These are phyloP conservation scores for Fusarium acutatum DNA, from an alignment of 2,329 filamentous ascomycete species.

Conservation along the genomic window DNA sequence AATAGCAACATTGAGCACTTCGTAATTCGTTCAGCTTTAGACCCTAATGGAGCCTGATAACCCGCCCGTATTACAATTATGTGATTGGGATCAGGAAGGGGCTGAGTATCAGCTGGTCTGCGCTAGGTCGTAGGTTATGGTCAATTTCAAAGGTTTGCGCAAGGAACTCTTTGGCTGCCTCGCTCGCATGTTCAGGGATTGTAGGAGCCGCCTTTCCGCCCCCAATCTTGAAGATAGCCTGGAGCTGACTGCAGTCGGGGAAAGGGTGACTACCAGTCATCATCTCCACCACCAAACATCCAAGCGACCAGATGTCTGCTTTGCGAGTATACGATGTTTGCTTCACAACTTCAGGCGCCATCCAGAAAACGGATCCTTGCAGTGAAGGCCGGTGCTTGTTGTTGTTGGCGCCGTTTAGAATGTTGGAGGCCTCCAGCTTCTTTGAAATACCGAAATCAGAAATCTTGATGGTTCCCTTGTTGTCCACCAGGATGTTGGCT, in stretches of 20 bases:
- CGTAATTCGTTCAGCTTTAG: constrained; percentile 5
- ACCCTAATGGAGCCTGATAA: neutral
- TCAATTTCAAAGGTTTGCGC: constrained; percentile 94
- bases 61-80: constrained; percentile 23
- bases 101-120: constrained; percentile 87
- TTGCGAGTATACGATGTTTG: constrained; percentile 98
- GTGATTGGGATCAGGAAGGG: constrained; percentile 81
- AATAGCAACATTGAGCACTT: neutral
- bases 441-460: constrained; percentile 99
- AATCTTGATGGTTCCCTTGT: constrained; percentile 98
- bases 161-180: constrained; percentile 85
- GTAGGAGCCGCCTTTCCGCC: constrained; percentile 87
- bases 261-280: constrained; percentile 97
- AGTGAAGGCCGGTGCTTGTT: constrained; percentile 79
- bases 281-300: constrained; percentile 98
- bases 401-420: constrained; percentile 75
- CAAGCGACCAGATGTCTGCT: constrained; percentile 98
- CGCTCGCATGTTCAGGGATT: constrained; percentile 85
- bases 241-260: constrained; percentile 94
- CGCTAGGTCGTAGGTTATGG: constrained; percentile 88
- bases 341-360: constrained; percentile 98
- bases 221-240: constrained; percentile 98
- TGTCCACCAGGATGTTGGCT: constrained; percentile 97
- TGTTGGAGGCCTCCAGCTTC: constrained; percentile 90
- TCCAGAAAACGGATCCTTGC: constrained; percentile 99